Percentiles rank a stretch among this genome's conserved stretches.
phyloP scores from a whole-genome alignment of 2,329 filamentous ascomycete genomes.

The Ophiostoma tasmaniense region DNA sequence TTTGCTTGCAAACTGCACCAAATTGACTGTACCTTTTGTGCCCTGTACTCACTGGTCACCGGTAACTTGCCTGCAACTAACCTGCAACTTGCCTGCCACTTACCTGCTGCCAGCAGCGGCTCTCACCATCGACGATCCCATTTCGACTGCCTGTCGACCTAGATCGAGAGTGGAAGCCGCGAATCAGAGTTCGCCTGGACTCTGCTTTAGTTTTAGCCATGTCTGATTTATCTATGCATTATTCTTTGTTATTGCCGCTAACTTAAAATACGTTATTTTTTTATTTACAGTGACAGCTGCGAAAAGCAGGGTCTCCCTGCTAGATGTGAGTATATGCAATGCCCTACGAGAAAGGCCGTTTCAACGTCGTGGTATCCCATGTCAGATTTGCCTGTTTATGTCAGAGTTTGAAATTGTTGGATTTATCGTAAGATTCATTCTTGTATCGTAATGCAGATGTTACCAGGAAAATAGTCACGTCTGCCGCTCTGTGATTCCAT shows the following conservation, averaged over 20 bases:
- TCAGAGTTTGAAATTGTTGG: no score
- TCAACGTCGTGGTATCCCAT: no score
- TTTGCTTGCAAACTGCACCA: neutral
- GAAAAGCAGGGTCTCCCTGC: neutral
- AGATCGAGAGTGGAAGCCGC: neutral
- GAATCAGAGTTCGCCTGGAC: neutral
- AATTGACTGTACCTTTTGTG: neutral
- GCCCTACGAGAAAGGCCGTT: no score
- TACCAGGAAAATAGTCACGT: neutral
- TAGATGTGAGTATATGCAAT: no score
- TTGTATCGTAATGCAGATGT: neutral
- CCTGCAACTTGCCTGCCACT: neutral
- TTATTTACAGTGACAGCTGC: neutral
- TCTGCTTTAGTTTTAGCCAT: neutral
- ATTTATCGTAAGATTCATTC: neutral
- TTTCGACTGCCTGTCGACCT: neutral
- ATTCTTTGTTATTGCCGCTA: neutral
- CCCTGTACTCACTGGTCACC: neutral
- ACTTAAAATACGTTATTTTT: neutral
- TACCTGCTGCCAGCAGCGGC: neutral
- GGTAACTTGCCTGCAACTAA: neutral
- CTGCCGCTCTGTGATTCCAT: no score
- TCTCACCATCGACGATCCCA: neutral
- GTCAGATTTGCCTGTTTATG: no score
- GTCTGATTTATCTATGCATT: neutral